These are phyloP conservation scores for Golubevia sp. DNA, from an alignment of 1,284 basidiomycete species.

Conservation along the genomic window DNA sequence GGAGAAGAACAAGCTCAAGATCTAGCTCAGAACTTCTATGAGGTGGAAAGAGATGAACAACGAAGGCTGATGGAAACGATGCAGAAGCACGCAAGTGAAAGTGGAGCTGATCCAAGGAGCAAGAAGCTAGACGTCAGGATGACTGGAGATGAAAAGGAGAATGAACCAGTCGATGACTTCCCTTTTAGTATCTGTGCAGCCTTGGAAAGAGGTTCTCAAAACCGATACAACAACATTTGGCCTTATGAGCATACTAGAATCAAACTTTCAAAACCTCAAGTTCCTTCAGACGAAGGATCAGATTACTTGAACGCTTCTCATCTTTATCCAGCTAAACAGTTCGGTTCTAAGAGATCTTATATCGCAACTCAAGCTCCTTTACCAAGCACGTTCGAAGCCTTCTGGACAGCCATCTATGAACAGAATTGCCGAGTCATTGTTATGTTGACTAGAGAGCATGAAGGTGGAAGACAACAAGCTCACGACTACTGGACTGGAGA, in stretches of 20 bases:
- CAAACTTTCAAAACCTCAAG: constrained; percentile 23
- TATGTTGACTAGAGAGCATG: constrained; percentile 88
- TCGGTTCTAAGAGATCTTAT: constrained; percentile 62
- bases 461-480: constrained; percentile 86
- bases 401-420: constrained; percentile 77
- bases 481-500: constrained; percentile 84
- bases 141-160: neutral
- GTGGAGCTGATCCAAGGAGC: constrained; percentile 4
- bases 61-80: constrained; percentile 48
- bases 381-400: constrained; percentile 84
- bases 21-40: constrained; percentile 48
- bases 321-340: constrained; percentile 32
- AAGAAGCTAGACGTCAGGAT: neutral
- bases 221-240: constrained; percentile 61
- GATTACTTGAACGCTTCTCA: constrained; percentile 56
- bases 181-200: constrained; percentile 59
- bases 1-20: constrained; percentile 24
- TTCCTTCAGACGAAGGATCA: constrained; percentile 25
- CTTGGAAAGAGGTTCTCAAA: constrained; percentile 54
- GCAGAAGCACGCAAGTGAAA: constrained; percentile 46
- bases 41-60: constrained; percentile 54
- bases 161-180: constrained; percentile 13
- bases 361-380: constrained; percentile 97
- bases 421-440: constrained; percentile 67
- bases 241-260: constrained; percentile 60